A percentile compares a stretch with the other conserved stretches of the same genome.
Conservation (phyloP, 176 grass and related monocot genomes). For the Triticum timopheevii region DNA sequence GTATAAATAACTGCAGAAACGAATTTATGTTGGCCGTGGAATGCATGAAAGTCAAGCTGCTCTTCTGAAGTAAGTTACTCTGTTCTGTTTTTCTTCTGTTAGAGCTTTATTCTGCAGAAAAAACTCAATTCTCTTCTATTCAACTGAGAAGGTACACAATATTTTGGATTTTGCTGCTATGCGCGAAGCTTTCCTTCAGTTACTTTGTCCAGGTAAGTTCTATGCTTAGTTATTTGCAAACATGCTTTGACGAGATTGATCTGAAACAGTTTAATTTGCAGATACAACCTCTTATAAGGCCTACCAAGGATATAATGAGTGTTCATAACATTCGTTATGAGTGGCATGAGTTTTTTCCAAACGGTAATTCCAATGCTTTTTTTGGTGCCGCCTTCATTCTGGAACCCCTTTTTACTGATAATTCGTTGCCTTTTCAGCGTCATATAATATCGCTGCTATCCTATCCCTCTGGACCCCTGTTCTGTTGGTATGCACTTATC, state of each 20-base stretch:
- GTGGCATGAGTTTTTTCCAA: slow-evolving; percentile 97
- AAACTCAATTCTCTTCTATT: slow-evolving; percentile 44
- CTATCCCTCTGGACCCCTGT: slow-evolving; percentile 89
- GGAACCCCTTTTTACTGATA: slow-evolving; percentile 12
- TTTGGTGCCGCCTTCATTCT: background rate
- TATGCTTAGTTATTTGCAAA: slow-evolving; percentile 14
- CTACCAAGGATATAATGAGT: slow-evolving; percentile 91
- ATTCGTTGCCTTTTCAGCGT: slow-evolving; percentile 51
- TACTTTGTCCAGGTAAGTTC: slow-evolving; percentile 81
- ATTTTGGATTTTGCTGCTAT: slow-evolving; percentile 85
- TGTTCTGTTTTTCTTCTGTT: slow-evolving; percentile 6
- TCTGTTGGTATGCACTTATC: slow-evolving; percentile 57
- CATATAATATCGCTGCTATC: slow-evolving; percentile 75
- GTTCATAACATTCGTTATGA: slow-evolving; percentile 79
- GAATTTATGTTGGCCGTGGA: slow-evolving; percentile 97
- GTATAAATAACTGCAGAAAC: slow-evolving; percentile 52
- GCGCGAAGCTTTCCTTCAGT: slow-evolving; percentile 87
- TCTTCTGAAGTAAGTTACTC: slow-evolving; percentile 84
- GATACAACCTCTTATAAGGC: slow-evolving; percentile 88
- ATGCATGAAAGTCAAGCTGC: slow-evolving; percentile 93
- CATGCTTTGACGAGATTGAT: slow-evolving; percentile 18
- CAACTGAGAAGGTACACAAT: slow-evolving; percentile 69
- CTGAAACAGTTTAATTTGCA: slow-evolving; percentile 44
- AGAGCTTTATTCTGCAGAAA: background rate
- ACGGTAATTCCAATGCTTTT: slow-evolving; percentile 49